Evolutionary conservation across 2,329 filamentous ascomycete species (phyloP).

Genomic region (Akanthomyces lecanii): DNA sequence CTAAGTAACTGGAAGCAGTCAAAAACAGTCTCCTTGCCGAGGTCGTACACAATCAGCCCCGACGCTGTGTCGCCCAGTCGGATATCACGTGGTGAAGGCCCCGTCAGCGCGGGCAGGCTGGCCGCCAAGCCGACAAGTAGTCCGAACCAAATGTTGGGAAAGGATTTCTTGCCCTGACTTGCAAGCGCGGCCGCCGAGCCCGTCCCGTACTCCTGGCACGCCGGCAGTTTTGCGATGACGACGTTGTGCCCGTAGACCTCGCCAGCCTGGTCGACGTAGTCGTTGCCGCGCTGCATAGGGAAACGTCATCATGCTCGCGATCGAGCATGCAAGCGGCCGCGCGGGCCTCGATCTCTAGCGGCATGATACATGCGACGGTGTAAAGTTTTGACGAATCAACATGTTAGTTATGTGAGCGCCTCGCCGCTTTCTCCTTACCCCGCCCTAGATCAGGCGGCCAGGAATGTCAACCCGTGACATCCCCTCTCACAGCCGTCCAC

Average conservation of each 20-base stretch:
- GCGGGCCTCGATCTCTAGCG: constrained; percentile 31
- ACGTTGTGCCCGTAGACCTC: constrained; percentile 33
- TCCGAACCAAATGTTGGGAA: constrained; percentile 36
- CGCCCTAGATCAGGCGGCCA: too few relatives aligned
- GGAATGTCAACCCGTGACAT: too few relatives aligned
- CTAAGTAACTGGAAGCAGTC: neutral
- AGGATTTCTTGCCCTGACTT: constrained; percentile 31
- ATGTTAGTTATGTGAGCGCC: too few relatives aligned
- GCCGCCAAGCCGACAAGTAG: constrained; percentile 35
- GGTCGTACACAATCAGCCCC: constrained; percentile 29
- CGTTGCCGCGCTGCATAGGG: constrained; percentile 27
- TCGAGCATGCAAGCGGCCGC: constrained; percentile 32
- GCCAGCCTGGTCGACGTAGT: constrained; percentile 32
- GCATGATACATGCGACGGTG: constrained; percentile 28
- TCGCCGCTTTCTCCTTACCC: too few relatives aligned
- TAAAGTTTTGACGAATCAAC: too few relatives aligned
- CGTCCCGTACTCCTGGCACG: constrained; percentile 32
- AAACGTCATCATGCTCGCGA: constrained; percentile 28
- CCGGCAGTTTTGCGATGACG: constrained; percentile 33
- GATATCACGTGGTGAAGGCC: constrained; percentile 29
- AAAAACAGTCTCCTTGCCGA: constrained; percentile 19
- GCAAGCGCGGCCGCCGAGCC: constrained; percentile 32
- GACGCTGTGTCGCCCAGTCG: constrained; percentile 32
- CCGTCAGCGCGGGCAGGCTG: neutral
- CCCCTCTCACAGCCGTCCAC: too few relatives aligned